Conservation (phyloP, 1,284 basidiomycete genomes). For the Tausonia pullulans region DNA sequence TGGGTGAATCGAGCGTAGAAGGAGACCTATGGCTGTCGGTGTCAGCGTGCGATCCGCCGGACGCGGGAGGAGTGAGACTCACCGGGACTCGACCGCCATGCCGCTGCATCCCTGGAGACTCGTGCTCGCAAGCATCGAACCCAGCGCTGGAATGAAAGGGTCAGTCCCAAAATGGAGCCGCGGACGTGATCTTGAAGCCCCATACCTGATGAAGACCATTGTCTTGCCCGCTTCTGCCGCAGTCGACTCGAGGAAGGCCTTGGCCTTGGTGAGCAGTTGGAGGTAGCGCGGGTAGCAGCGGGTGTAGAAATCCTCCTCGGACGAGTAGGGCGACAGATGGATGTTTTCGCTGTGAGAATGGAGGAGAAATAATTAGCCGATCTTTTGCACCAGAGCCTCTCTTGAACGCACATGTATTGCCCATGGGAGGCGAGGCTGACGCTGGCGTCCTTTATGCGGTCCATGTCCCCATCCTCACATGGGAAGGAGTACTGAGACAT, state of each 20-base stretch:
- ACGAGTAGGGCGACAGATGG: constrained; percentile 66
- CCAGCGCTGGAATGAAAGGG: constrained; percentile 40
- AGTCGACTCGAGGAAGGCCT: constrained; percentile 58
- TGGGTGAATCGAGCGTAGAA: constrained; percentile 78
- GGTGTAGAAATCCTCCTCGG: constrained; percentile 65
- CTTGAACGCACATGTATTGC: constrained; percentile 54
- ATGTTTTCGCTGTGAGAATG: constrained; percentile 54
- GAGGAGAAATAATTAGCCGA: too few relatives aligned
- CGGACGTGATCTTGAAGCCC: neutral
- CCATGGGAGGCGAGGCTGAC: constrained; percentile 72
- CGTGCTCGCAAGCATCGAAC: constrained; percentile 89
- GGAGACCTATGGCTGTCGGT: constrained; percentile 35
- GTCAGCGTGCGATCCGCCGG: neutral
- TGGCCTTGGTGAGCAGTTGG: constrained; percentile 59
- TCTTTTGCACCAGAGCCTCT: constrained; percentile 22
- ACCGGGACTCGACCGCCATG: constrained; percentile 80
- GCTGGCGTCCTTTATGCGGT: constrained; percentile 72
- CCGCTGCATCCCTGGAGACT: constrained; percentile 81
- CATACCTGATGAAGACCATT: constrained; percentile 74
- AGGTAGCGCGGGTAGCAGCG: constrained; percentile 62
- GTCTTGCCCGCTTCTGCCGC: constrained; percentile 56
- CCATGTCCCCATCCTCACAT: constrained; percentile 79
- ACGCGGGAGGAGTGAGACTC: constrained; percentile 27
- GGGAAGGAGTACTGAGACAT: constrained; percentile 55
- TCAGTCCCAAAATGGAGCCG: neutral